Evolutionary conservation across 2,329 filamentous ascomycete genomes (phyloP), one percentile per base, ranked within the genome.

Genomic region (Neofusicoccum parvum): DNA sequence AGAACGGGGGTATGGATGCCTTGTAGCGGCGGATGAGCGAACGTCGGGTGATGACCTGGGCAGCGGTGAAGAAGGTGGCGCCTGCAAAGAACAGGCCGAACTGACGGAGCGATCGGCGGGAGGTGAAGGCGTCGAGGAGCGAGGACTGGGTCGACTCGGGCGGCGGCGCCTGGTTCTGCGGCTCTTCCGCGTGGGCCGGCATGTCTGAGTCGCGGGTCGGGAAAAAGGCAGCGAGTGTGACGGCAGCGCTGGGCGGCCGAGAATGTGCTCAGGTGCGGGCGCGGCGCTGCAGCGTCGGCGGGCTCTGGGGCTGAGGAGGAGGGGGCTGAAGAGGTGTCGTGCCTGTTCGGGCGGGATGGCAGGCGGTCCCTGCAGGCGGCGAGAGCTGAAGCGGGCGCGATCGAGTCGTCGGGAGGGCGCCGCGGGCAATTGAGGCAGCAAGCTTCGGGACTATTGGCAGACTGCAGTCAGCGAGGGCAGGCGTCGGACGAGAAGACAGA

Each of bases 61-160:
- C 92, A 68, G 93, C 83, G 23, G 86, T 81, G 69, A 96, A 86
- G 79, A 96, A 96, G 64, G 87, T 83, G 11, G 91, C 85, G 48
- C 94, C 94, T 67, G 89, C 88, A 71, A 89, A 82, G 77, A 95
- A 90, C 66, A 97, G 79, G 27, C 87, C 83, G 14, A 92, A 78
- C 76, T 93, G 89, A 63, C 84, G 84, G 58, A 85, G 75, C 46
- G 82, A 85, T 72, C 87, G 85, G 58, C 78, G 74, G 15, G 82
- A 81, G 59, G 81, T 74, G 56, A 78, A 65, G 68, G 63, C 67
- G 64, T 60, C 48, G 54, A 14, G 66, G 67, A 67, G 41, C 67
- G 66, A 49, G 46, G 66, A 68, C 67, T 65, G 60, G 46, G 34
- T 64, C 51, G 66, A 68, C 27, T 68, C 68, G 48, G 66, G 59